Evolutionary conservation across 2,329 filamentous ascomycete species (phyloP), one percentile per base, ranked within the genome.

Genomic region (Metarhizium brunneum): DNA sequence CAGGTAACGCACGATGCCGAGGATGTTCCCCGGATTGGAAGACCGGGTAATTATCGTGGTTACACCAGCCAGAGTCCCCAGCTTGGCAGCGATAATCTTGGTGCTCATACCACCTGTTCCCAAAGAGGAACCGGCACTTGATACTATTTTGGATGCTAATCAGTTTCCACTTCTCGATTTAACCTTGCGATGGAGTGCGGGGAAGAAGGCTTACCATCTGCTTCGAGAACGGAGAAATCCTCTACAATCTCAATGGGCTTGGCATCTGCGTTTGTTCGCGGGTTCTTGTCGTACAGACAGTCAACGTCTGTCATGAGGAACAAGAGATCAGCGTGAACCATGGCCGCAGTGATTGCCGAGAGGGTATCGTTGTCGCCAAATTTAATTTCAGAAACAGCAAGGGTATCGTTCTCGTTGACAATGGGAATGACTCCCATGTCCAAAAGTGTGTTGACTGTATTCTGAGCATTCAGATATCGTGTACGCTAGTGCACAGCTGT

Each of bases 221-320:
- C 94, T 57, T 88, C 83, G 20, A 99, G 77, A 4, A 84, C 79
- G 0, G 83, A 79, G 58, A 99, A 95, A 66, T 99, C 91, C 54
- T 94, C 86, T 1, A 99, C 91, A 1, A 96, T 87, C 66, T 95
- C 88, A 57, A 99, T 97, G 0, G 94, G 84, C 65, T 87, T 83
- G 8, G 94, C 94, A 65, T 96, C 88, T 0, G 90, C 85, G 64
- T 95, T 79, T 2, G 84, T 86, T 35, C 94, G 82, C 1, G 94
- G 94, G 64, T 99, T 99, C 71, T 92, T 94, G 71, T 95, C 91
- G 71, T 99, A 99, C 13, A 99, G 78, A 68, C 92, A 96, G 69
- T 99, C 94, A 50, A 99, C 94, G 67, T 99, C 94, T 1, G 94
- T 99, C 94, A 99, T 97, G 60, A 99, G 80, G 72, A 99, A 99